A percentile compares a stretch with the other conserved stretches of the same genome.
phyloP scores from a whole-genome alignment of 2,329 filamentous ascomycete genomes.

The Neophaeococcomyces aloes region DNA sequence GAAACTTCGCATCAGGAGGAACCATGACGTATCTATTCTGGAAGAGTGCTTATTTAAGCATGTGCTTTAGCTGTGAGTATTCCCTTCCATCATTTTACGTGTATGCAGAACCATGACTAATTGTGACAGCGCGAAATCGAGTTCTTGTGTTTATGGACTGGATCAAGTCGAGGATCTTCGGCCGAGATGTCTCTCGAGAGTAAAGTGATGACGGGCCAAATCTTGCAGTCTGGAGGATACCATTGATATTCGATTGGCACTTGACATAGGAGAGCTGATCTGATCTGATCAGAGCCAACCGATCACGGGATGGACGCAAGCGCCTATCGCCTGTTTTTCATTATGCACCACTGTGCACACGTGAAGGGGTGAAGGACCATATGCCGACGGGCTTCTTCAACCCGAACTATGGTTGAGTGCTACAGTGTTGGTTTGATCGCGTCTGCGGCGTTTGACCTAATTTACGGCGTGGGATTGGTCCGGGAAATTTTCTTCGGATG shows the following conservation, averaged over 20 bases:
- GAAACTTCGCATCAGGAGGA: conserved; percentile 88
- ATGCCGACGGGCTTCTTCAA: no score
- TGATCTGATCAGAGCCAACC: no score
- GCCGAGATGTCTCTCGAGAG: conserved; percentile 64
- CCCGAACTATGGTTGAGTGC: not conserved
- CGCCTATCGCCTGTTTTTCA: not conserved
- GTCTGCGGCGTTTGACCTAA: no score
- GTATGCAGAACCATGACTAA: conserved; percentile 12
- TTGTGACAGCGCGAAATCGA: conserved; percentile 67
- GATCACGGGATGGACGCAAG: no score
- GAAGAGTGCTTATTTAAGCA: conserved; percentile 94
- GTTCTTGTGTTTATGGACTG: conserved; percentile 88
- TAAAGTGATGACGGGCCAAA: conserved; percentile 22
- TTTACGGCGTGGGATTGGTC: no score
- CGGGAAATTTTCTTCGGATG: no score
- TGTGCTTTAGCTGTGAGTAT: conserved; percentile 97
- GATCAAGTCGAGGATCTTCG: conserved; percentile 94
- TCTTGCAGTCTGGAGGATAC: not conserved
- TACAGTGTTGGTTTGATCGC: no score
- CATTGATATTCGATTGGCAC: not conserved
- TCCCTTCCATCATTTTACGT: conserved; percentile 3
- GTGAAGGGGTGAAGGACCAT: no score
- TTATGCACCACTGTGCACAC: not conserved
- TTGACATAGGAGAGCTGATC: not conserved
- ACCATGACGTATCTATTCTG: conserved; percentile 96